Conservation (phyloP, 306 rosid genomes). For the Acacia acuminata region DNA sequence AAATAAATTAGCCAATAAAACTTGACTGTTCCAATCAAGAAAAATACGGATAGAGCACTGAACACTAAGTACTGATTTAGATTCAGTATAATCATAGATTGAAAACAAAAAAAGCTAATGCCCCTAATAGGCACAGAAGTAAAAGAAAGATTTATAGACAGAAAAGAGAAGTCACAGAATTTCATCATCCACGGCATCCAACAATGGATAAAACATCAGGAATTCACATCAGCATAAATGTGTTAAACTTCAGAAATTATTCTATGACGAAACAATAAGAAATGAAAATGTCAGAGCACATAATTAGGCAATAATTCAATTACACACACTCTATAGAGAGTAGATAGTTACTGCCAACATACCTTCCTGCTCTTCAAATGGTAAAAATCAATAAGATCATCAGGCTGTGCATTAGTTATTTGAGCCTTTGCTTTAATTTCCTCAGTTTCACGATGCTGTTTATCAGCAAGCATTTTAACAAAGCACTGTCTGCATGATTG, state of each 20-base stretch:
- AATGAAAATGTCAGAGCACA: conserved; percentile 19
- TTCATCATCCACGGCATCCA: neutral
- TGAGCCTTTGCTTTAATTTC: conserved; percentile 88
- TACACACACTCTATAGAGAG: neutral
- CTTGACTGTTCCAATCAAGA: conserved; percentile 13
- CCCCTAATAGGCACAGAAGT: neutral
- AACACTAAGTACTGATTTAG: conserved; percentile 7
- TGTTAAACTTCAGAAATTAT: neutral
- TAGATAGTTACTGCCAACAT: conserved; percentile 28
- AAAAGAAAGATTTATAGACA: neutral
- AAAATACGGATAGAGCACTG: neutral
- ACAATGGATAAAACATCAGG: conserved; percentile 13
- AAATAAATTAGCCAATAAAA: conserved; percentile 21
- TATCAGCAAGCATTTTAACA: conserved; percentile 94
- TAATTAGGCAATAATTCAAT: conserved; percentile 1
- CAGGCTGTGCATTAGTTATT: conserved; percentile 90
- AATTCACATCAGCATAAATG: conserved; percentile 8
- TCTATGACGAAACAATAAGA: conserved; percentile 9
- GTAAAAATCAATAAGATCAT: conserved; percentile 96
- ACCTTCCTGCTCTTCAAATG: conserved; percentile 99
- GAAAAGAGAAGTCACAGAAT: neutral
- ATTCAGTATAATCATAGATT: conserved; percentile 1
- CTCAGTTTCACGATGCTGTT: conserved; percentile 82
- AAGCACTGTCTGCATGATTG: conserved; percentile 90
- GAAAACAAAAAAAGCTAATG: neutral